Base-by-base conservation (phyloP, 306 rosid species). In the Mimosa pudica region DNA sequence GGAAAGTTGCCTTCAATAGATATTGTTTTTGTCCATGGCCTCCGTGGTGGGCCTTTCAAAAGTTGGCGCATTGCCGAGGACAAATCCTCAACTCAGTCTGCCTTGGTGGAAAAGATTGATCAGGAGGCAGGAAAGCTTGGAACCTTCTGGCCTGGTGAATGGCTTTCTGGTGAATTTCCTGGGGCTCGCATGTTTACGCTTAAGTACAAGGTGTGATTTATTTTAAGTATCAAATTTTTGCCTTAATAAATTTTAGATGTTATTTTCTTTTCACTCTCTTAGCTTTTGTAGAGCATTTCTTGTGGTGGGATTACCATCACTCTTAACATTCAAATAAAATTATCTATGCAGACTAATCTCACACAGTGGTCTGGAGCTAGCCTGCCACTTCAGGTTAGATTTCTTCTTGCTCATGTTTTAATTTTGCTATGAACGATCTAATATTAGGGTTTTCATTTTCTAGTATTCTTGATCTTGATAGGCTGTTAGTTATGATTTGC, bases 331-430 rank as follows among this genome's bases (percentile, higher is more conserved):
- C 55, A 62, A 16, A 48, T 71, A 51, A 76, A 76, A 79, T 77
- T 54, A 63, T 82, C 58, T 84, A 51, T 91, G 88, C 97, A 95
- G 98, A 86, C 96, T 85, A 95, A 89, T 88, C 92, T 95, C 82
- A 91, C 99, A 38, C 97, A 91, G 77, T 95, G 98, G 99, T 93
- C 99, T 47, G 99, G 99, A 67, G 93, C 99, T 86, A 95, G 97
- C 93, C 81, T 95, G 72, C 99, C 99, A 57, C 97, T 93, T 79
- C 98, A 95, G 97, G 99, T 95, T 75, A 71, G 87, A 77, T 58
- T 55, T 80, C 36, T 76, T 74, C 49, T 10, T 69, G 30, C 57
- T 75, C 67, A 58, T 70, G 9, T 70, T 45, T 48, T 79, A 63
- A 17, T 65, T 32, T 74, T 33, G 47, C 52, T 71, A 20, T 73